These are phyloP conservation scores for Phytophthora palmivora DNA, from an alignment of 352 stramenopile species.

Conservation along the genomic window DNA sequence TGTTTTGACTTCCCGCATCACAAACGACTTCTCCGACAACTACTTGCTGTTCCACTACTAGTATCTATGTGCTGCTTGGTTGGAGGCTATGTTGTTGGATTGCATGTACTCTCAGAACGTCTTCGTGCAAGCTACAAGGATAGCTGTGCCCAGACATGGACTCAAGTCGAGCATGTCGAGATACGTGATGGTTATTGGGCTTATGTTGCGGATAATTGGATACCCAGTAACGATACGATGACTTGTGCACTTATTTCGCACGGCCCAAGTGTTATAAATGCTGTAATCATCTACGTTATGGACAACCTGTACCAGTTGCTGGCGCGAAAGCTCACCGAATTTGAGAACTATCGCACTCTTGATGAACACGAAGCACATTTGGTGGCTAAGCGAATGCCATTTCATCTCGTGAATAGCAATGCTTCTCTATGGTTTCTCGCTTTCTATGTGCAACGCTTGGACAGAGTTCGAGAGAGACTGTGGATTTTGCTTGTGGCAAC, in stretches of 20 bases:
- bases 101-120: constrained; percentile 67
- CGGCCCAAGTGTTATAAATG: constrained; percentile 69
- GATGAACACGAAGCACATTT: constrained; percentile 73
- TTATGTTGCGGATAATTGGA: constrained; percentile 61
- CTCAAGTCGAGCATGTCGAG: constrained; percentile 15
- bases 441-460: constrained; percentile 64
- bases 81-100: constrained; percentile 56
- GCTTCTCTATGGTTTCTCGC: constrained; percentile 74
- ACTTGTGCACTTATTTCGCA: constrained; percentile 54
- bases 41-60: constrained; percentile 58
- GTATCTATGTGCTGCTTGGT: constrained; percentile 68
- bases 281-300: constrained; percentile 69
- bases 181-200: constrained; percentile 33
- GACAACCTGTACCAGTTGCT: constrained; percentile 73
- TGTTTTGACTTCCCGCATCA: constrained; percentile 68
- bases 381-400: constrained; percentile 79
- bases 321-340: constrained; percentile 66
- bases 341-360: constrained; percentile 76
- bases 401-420: constrained; percentile 83
- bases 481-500: constrained; percentile 76
- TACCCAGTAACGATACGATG: constrained; percentile 50
- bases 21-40: constrained; percentile 59
- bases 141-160: constrained; percentile 28
- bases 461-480: constrained; percentile 64
- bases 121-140: constrained; percentile 46